A percentile compares a stretch with the other conserved stretches of the same genome.
These are phyloP conservation scores for Diospyros lotus DNA, from an alignment of 148 eudicot genomes.

Conservation along the genomic window DNA sequence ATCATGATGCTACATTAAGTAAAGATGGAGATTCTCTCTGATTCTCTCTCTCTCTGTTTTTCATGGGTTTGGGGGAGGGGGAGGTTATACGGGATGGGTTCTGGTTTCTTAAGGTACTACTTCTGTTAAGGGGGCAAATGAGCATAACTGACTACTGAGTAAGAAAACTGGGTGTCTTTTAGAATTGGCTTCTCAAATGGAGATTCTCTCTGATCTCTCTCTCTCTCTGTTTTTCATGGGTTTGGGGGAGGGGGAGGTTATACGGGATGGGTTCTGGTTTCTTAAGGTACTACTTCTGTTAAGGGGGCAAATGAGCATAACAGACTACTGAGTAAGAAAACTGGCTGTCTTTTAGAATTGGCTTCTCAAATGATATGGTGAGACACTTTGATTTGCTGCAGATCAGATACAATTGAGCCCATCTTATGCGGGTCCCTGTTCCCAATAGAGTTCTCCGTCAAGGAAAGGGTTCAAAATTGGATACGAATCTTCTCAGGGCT, in stretches of 20 bases:
- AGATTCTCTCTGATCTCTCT: no score
- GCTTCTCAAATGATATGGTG: constrained; percentile 2
- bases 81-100: not conserved
- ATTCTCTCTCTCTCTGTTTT: not conserved
- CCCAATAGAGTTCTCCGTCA: constrained; percentile 64
- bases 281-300: not conserved
- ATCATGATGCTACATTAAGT: not conserved
- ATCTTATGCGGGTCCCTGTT: constrained; percentile 61
- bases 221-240: not conserved
- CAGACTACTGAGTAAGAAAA: not conserved
- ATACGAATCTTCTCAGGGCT: constrained; percentile 56
- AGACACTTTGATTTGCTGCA: constrained; percentile 36
- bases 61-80: not conserved
- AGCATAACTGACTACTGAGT: not conserved
- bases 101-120: not conserved
- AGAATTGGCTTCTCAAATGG: not conserved
- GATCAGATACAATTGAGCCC: constrained; percentile 78
- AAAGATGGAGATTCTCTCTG: not conserved
- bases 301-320: not conserved
- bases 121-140: not conserved
- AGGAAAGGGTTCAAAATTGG: constrained; percentile 70
- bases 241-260: not conserved
- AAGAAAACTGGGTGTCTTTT: not conserved
- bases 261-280: not conserved
- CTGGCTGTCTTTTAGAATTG: not conserved